Base-by-base conservation (phyloP, 2,329 filamentous ascomycete species). In the Aureobasidium sp. region DNA sequence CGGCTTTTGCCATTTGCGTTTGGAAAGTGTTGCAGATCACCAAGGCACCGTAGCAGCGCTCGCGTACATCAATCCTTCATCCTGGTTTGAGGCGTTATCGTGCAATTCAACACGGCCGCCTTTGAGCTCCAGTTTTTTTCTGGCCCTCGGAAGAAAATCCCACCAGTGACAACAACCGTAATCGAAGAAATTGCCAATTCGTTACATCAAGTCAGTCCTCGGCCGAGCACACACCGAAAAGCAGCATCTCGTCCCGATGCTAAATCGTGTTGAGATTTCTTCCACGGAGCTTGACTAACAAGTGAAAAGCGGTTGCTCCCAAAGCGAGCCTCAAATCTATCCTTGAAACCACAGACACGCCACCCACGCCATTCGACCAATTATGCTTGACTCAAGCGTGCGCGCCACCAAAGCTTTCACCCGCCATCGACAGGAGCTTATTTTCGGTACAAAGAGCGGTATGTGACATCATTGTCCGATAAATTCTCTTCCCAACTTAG, bases 391-490 rank as follows among this genome's bases (percentile, higher is more conserved):
- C 55, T 58, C 55, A 39, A 48, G 42, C 55, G 32, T 13, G 32
- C 12, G 36, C 46, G 42, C 55, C 55, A 58, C 32, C 55, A 58
- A 58, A 58, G 55, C 55, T 58, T 58, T 58, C 41, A 37, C 42
- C 55, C 41, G 55, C 55, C 55, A 58, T 39, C n/a, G 42, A 58
- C 42, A 58, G 42, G 55, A 58, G 55, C 55, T 58, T 58, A 58
- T 48, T 29, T 37, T 26, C 55, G 55, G 55, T 27, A 37, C n/a
- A 48, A 48, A 47, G 32, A 39, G 55, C 42, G 41, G 55, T 39
- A 48, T 46, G 55, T 58, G 55, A 58, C 55, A 58, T 58, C 55
- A 58, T 58, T 27, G 20, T 27, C 53, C 53, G 53, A 29, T 34
- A 57, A 57, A 57, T 57, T 46, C 55, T 58, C 55, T 58, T 58